phyloP scores from a whole-genome alignment of 2,329 filamentous ascomycete species.

The Penicillium capsulatum region DNA sequence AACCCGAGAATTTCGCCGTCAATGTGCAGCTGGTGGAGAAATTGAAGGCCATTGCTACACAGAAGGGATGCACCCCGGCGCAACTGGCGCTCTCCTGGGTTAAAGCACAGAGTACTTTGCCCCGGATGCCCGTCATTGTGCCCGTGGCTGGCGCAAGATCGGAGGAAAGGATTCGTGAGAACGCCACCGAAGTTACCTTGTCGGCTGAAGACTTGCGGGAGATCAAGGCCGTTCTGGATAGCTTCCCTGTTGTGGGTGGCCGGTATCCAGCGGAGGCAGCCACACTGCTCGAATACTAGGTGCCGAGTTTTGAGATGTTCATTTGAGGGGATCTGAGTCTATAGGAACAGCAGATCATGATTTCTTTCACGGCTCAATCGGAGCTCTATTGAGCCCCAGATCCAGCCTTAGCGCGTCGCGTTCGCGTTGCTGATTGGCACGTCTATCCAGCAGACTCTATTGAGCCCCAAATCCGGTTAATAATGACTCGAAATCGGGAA shows the following conservation, averaged over 20 bases:
- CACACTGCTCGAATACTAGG: neutral
- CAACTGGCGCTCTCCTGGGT: slow-evolving; percentile 65
- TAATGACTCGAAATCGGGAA: neutral
- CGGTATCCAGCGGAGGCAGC: too few relatives aligned
- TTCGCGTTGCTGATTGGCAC: too few relatives aligned
- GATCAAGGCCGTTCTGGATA: neutral
- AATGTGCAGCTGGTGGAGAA: too few relatives aligned
- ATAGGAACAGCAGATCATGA: too few relatives aligned
- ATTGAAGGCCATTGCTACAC: too few relatives aligned
- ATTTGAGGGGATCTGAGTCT: too few relatives aligned
- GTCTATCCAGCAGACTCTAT: neutral
- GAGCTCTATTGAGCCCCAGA: neutral
- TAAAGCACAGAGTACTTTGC: slow-evolving; percentile 46
- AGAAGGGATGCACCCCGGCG: too few relatives aligned
- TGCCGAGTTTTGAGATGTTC: too few relatives aligned
- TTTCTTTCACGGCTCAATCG: too few relatives aligned
- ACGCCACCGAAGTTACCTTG: neutral
- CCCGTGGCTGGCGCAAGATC: slow-evolving; percentile 5
- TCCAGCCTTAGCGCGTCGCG: too few relatives aligned
- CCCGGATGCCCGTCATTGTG: slow-evolving; percentile 40
- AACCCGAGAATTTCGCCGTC: too few relatives aligned
- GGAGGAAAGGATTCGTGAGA: slow-evolving; percentile 1
- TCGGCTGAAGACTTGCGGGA: neutral
- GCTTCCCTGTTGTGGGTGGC: too few relatives aligned
- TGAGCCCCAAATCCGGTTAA: neutral